A percentile compares a stretch with the other conserved stretches of the same genome.
phyloP scores from a whole-genome alignment of 352 stramenopile genomes.

The Globisporangium irregulare region DNA sequence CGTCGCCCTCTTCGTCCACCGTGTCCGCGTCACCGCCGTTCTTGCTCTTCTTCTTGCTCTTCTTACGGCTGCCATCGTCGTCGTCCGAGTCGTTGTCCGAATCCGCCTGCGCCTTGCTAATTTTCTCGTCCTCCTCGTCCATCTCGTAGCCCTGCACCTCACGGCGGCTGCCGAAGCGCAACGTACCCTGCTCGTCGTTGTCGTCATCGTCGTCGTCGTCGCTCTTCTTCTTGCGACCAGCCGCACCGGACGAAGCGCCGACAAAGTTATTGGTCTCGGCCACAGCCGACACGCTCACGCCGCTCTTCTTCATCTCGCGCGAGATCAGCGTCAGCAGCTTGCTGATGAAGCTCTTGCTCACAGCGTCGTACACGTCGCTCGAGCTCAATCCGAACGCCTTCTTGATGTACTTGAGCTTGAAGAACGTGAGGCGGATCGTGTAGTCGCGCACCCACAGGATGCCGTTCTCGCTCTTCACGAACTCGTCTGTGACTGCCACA shows the following conservation, averaged over 20 bases:
- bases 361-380: slow-evolving; percentile 90
- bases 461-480: slow-evolving; percentile 86
- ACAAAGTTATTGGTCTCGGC: slow-evolving; percentile 40
- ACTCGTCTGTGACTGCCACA: slow-evolving; percentile 90
- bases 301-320: slow-evolving; percentile 91
- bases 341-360: slow-evolving; percentile 88
- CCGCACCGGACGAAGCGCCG: slow-evolving; percentile 22
- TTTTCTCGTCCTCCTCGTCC: slow-evolving; percentile 94
- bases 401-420: slow-evolving; percentile 93
- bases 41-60: slow-evolving; percentile 34
- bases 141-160: slow-evolving; percentile 89
- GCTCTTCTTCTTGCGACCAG: slow-evolving; percentile 38
- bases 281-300: slow-evolving; percentile 49
- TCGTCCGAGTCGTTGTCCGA: slow-evolving; percentile 54
- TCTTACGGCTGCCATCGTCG: slow-evolving; percentile 15
- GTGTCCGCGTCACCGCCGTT: slow-evolving; percentile 29
- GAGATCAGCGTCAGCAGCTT: slow-evolving; percentile 95
- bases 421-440: slow-evolving; percentile 94
- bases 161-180: slow-evolving; percentile 73
- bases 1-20: slow-evolving; percentile 26
- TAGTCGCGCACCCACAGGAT: slow-evolving; percentile 97
- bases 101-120: slow-evolving; percentile 57
- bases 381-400: slow-evolving; percentile 94
- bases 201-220: slow-evolving; percentile 86
- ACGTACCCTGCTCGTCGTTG: slow-evolving; percentile 85